Evolutionary conservation across 495 filamentous ascomycete genomes (phyloP).

Genomic region (Choiromyces venosus): DNA sequence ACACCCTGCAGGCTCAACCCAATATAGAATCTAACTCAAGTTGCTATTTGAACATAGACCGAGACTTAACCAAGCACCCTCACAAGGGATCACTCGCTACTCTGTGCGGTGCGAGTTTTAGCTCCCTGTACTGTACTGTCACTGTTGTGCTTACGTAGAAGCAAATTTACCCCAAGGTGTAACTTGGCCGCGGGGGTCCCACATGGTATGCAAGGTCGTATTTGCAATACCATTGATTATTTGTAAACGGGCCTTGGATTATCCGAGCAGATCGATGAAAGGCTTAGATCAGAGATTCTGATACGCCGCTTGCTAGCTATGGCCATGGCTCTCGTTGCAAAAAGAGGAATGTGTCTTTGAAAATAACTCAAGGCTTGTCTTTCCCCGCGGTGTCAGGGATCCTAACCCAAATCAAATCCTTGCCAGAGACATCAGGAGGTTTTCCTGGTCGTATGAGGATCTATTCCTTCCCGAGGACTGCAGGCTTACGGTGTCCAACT

Average conservation of each 20-base stretch:
- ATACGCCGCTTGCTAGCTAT: neutral
- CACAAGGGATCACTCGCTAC: neutral
- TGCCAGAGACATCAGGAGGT: no score
- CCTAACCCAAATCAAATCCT: neutral
- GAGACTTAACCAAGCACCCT: neutral
- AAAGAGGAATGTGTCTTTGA: neutral
- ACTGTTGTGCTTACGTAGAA: neutral
- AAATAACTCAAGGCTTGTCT: neutral
- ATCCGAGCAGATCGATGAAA: neutral
- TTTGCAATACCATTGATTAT: neutral
- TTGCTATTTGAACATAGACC: neutral
- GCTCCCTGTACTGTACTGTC: neutral
- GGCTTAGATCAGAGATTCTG: neutral
- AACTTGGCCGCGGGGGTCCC: neutral
- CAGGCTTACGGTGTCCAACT: no score
- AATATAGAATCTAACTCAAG: neutral
- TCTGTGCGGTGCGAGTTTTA: neutral
- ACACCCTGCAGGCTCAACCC: neutral
- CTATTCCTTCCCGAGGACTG: no score
- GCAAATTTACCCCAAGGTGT: neutral
- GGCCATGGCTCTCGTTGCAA: neutral
- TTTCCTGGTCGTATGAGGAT: no score
- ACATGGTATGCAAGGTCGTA: neutral
- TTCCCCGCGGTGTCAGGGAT: neutral
- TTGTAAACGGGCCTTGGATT: neutral